Evolutionary conservation across 1,284 basidiomycete species (phyloP).

Genomic region (Trametes versicolor): DNA sequence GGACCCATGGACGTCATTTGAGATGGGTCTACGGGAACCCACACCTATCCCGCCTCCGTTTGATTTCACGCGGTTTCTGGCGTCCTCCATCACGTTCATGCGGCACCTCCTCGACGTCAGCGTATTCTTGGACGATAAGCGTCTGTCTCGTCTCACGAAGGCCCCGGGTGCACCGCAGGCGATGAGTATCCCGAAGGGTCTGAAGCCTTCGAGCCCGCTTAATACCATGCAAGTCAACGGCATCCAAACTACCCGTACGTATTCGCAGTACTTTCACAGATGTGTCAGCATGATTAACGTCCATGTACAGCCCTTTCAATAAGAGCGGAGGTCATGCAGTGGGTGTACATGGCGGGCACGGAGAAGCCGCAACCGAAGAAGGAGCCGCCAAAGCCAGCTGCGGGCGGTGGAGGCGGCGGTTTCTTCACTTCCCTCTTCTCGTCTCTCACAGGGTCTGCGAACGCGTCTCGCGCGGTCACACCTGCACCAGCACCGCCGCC

Average conservation of each 20-base stretch:
- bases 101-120: constrained; percentile 79
- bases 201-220: constrained; percentile 57
- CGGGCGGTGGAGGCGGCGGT: constrained; percentile 51
- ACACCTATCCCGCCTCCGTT: constrained; percentile 85
- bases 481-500: constrained; percentile 54
- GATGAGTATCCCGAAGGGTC: constrained; percentile 64
- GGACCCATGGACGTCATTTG: constrained; percentile 87
- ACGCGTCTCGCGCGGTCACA: constrained; percentile 52
- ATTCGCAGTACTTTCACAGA: too few species aligned
- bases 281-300: neutral
- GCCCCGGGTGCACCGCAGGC: constrained; percentile 65
- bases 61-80: constrained; percentile 90
- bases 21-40: constrained; percentile 90
- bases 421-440: constrained; percentile 86
- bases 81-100: constrained; percentile 97
- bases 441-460: constrained; percentile 59
- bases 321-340: constrained; percentile 84
- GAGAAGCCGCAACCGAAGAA: constrained; percentile 61
- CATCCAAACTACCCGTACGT: constrained; percentile 73
- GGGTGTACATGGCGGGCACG: constrained; percentile 79
- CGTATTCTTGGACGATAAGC: constrained; percentile 83
- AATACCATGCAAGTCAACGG: constrained; percentile 75
- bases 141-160: constrained; percentile 83
- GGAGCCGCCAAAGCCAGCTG: constrained; percentile 39
- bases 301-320: constrained; percentile 76